These are phyloP conservation scores for Suillus subaureus DNA, from an alignment of 768 basidiomycete species.

Conservation along the genomic window DNA sequence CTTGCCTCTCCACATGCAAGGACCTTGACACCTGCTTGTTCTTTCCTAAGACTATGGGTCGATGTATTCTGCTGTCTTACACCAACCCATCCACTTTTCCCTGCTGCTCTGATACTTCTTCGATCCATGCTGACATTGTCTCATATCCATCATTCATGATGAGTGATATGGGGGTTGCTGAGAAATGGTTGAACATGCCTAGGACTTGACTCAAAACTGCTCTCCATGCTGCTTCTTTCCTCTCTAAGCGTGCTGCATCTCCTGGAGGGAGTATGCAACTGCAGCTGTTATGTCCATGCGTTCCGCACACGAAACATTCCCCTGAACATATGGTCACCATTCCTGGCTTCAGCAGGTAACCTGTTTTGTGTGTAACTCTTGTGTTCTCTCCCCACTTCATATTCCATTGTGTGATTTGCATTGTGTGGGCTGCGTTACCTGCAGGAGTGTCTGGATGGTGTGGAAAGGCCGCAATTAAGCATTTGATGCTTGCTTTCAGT, in stretches of 20 bases:
- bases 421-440: background rate
- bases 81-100: background rate
- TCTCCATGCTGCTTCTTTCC: background rate
- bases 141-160: background rate
- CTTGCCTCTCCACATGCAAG: background rate
- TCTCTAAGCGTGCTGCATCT: background rate
- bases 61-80: background rate
- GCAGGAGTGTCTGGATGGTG: background rate
- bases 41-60: background rate
- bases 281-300: background rate
- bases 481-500: rapidly evolving
- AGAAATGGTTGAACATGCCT: background rate
- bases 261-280: background rate
- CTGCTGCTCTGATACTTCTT: background rate
- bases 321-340: rapidly evolving
- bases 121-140: background rate
- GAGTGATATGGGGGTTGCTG: background rate
- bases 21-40: background rate
- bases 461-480: rapidly evolving
- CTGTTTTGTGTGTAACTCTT: too few species aligned
- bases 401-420: too few species aligned
- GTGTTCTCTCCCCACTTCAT: too few species aligned
- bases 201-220: background rate
- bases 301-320: background rate
- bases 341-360: too few species aligned